Evolutionary conservation across 1,284 basidiomycete species (phyloP), one percentile per base, ranked within the genome.

Genomic region (Xerocomus amazonicus): DNA sequence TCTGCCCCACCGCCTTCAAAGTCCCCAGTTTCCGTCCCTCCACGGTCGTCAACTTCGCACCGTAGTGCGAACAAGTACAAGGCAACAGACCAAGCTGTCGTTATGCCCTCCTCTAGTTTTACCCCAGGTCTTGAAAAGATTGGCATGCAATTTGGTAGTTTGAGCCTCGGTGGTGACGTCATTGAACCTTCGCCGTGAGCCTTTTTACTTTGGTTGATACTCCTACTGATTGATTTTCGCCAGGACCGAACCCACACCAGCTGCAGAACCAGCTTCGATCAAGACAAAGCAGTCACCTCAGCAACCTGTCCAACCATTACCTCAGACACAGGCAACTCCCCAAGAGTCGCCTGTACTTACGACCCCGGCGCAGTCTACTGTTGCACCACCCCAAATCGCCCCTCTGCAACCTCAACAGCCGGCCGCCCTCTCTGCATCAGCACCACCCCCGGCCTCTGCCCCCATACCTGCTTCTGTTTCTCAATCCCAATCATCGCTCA

Each of bases 101-200:
- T 88, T 47, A 81, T 90, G 77, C 88, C 87, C 1, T 77, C 74
- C 43, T 71, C 70, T 6, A 70, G 67, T 59, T 84, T 84, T 65
- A 77, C 80, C 17, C 65, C 76, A 9, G 75, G 75, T 26, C 58
- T 85, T 27, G 85, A 89, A 65, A 88, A 85, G 64, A 70, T 89
- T 44, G 87, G 87, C 42, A 88, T 90, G 87, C 87, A 90, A 59
- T 90, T 90, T 59, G 87, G 87, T 35, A 89, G 86, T 63, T 69
- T 90, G 56, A 83, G 78, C 63, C 73, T 90, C 31, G 81, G 79
- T 35, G 84, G 81, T 14, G 85, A 87, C 45, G 77, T 77, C 47
- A 59, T 81, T 27, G 80, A 83, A 46, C 56, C 72, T 29, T 71
- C 69, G 54, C 58, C 73, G 79, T 81, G 60, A 61, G 79, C 73